Evolutionary conservation across 768 basidiomycete genomes (phyloP).

Genomic region (Mycena amicta): DNA sequence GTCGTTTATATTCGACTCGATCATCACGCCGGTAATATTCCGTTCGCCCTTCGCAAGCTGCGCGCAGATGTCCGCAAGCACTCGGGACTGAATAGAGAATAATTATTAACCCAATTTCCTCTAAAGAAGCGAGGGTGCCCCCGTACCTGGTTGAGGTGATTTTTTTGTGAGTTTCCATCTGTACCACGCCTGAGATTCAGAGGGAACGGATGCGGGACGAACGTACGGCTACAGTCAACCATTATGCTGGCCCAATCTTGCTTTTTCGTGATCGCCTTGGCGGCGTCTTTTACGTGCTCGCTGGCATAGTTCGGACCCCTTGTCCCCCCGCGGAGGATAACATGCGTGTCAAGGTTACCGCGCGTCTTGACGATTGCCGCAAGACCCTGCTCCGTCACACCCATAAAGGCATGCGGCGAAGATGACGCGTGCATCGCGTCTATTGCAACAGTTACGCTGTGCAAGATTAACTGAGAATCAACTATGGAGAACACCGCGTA

Average conservation of each 20-base stretch:
- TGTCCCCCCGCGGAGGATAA: conserved; percentile 93
- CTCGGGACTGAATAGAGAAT: too few relatives aligned
- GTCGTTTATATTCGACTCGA: conserved; percentile 92
- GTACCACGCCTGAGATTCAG: too few relatives aligned
- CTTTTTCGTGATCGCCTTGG: conserved; percentile 66
- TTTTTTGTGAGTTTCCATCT: conserved; percentile 97
- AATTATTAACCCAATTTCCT: too few relatives aligned
- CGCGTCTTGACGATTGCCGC: conserved; percentile 94
- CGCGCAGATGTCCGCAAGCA: conserved; percentile 66
- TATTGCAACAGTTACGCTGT: conserved; percentile 84
- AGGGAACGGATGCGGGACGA: conserved; percentile 6
- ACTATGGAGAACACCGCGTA: too few relatives aligned
- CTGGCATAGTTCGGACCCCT: conserved; percentile 87
- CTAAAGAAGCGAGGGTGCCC: too few relatives aligned
- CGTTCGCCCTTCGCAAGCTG: conserved; percentile 74
- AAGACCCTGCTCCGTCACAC: conserved; percentile 79
- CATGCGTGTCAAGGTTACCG: conserved; percentile 87
- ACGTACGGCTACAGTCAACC: conserved; percentile 84
- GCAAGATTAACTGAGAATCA: too few relatives aligned
- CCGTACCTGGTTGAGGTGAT: conserved; percentile 91
- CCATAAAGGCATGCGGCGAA: conserved; percentile 97
- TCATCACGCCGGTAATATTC: conserved; percentile 92
- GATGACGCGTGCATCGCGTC: conserved; percentile 95
- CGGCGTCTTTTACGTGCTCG: conserved; percentile 70
- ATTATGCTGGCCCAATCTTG: conserved; percentile 71